phyloP scores from a whole-genome alignment of 768 basidiomycete genomes.

The Collybiopsis luxurians region DNA sequence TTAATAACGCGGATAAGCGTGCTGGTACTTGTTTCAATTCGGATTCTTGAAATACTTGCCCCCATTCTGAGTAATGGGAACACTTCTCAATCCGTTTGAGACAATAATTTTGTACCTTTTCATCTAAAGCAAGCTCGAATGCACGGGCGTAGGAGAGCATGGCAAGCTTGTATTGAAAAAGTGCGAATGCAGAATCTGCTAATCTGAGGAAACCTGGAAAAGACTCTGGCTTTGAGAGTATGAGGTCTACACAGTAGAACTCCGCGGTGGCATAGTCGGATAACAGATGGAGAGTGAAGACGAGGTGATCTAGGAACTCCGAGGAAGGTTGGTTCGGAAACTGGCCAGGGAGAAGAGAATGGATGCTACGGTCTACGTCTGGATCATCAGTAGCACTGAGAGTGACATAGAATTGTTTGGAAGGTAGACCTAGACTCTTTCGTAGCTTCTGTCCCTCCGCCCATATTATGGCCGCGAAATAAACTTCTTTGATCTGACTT shows the following conservation, averaged over 20 bases:
- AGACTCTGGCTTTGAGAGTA: constrained; percentile 28
- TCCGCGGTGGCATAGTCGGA: constrained; percentile 33
- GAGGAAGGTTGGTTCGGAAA: constrained; percentile 23
- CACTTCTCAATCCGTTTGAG: constrained; percentile 43
- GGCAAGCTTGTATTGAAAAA: constrained; percentile 40
- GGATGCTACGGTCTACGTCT: constrained; percentile 45
- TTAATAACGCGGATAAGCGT: constrained; percentile 26
- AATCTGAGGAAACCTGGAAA: constrained; percentile 50
- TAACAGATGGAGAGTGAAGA: constrained; percentile 41
- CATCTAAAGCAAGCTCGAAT: constrained; percentile 34
- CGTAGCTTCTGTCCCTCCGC: constrained; percentile 50
- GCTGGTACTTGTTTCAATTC: constrained; percentile 40
- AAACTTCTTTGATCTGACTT: constrained; percentile 25
- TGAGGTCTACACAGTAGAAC: constrained; percentile 28
- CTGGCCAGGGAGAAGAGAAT: constrained; percentile 39
- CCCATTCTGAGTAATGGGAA: constrained; percentile 52
- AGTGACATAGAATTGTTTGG: constrained; percentile 56
- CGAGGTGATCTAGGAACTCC: constrained; percentile 43
- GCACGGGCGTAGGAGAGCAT: constrained; percentile 56
- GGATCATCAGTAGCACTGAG: constrained; percentile 40
- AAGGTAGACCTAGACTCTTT: constrained; percentile 44
- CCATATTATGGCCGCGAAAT: constrained; percentile 54
- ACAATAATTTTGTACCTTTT: constrained; percentile 38
- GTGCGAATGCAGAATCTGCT: constrained; percentile 39
- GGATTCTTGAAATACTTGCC: constrained; percentile 35